These are phyloP conservation scores for Lantana camara DNA, from an alignment of 257 asterid species.

Conservation along the genomic window DNA sequence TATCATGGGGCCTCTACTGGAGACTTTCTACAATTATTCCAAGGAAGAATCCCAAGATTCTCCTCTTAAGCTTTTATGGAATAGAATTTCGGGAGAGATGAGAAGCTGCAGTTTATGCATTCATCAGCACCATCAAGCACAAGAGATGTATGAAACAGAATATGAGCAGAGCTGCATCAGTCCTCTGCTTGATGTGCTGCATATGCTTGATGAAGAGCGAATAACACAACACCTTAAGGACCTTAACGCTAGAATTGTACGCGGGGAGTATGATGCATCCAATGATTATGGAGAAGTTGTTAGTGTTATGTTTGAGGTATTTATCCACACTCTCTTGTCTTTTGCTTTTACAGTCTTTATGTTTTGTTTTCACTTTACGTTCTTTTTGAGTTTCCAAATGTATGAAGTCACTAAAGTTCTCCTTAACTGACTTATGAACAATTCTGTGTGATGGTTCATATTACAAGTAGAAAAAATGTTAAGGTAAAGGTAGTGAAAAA, in stretches of 20 bases:
- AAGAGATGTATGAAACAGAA: slow-evolving; percentile 67
- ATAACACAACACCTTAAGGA: slow-evolving; percentile 69
- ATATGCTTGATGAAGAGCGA: slow-evolving; percentile 82
- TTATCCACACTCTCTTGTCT: background rate
- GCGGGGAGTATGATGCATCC: slow-evolving; percentile 61
- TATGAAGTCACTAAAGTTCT: slow-evolving; percentile 3
- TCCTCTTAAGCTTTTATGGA: slow-evolving; percentile 80
- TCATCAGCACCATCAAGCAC: slow-evolving; percentile 94
- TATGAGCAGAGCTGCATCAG: slow-evolving; percentile 72
- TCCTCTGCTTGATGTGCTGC: slow-evolving; percentile 82
- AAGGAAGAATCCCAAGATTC: slow-evolving; percentile 67
- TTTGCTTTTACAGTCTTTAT: slow-evolving; percentile 8
- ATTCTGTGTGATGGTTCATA: slow-evolving; percentile 9
- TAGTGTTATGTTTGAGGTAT: slow-evolving; percentile 90
- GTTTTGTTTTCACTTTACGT: no score
- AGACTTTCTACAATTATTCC: slow-evolving; percentile 82
- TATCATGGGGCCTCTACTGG: slow-evolving; percentile 93
- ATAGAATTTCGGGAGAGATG: slow-evolving; percentile 71
- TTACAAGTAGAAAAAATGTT: background rate
- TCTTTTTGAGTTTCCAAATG: background rate
- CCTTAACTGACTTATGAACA: background rate
- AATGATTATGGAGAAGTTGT: slow-evolving; percentile 72
- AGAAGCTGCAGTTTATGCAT: slow-evolving; percentile 77
- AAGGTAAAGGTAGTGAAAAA: no score
- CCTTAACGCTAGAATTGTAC: slow-evolving; percentile 61